Conservation (phyloP, 108 stramenopile genomes). For the Skeletonema marinoi region DNA sequence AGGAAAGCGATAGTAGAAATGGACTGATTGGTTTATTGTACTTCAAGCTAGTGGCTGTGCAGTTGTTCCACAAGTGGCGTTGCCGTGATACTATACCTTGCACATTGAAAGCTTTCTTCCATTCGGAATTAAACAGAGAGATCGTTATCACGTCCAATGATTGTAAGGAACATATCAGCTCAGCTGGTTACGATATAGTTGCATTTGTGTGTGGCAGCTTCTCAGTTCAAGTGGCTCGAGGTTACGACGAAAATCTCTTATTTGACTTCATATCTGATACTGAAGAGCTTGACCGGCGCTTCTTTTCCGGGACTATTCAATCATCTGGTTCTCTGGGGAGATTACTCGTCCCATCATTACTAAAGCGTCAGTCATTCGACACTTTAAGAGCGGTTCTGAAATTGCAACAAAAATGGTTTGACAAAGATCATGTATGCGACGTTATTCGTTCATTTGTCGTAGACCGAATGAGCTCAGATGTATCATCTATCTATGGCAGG, state of each 20-base stretch:
- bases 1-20: not conserved
- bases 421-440: conserved; percentile 12
- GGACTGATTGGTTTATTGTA: conserved; percentile 4
- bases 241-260: conserved; percentile 25
- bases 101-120: conserved; percentile 19
- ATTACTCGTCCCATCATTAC: conserved; percentile 14
- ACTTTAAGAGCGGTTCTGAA: conserved; percentile 29
- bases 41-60: conserved; percentile 29
- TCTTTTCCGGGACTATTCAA: conserved; percentile 25
- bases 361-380: conserved; percentile 27
- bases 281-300: conserved; percentile 45
- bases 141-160: not conserved
- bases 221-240: conserved; percentile 15
- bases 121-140: not conserved
- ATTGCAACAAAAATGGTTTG: conserved; percentile 43
- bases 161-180: not conserved
- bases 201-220: conserved; percentile 54
- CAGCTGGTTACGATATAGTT: conserved; percentile 29
- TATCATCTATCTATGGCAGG: not conserved
- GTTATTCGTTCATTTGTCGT: conserved; percentile 23
- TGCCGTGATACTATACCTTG: conserved; percentile 3
- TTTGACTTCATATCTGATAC: conserved; percentile 66
- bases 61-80: conserved; percentile 38
- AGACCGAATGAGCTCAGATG: conserved; percentile 1
- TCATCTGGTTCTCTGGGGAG: conserved; percentile 21